Conservation (phyloP, 2,329 filamentous ascomycete genomes). For the Alternaria longipes region DNA sequence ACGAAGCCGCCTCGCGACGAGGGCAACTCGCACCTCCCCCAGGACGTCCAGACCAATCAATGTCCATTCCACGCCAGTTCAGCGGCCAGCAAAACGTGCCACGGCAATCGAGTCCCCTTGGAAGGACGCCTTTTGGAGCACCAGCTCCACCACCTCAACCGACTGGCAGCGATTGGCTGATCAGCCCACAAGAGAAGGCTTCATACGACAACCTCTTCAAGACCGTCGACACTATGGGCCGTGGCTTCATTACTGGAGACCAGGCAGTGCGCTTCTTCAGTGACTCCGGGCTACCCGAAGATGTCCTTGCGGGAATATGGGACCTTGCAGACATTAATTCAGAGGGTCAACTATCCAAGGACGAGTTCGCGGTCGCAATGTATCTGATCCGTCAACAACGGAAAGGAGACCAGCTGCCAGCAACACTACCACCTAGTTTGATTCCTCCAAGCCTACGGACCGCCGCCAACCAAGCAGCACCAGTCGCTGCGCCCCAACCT, state of each 20-base stretch:
- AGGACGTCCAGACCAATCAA: conserved; percentile 58
- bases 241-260: conserved; percentile 89
- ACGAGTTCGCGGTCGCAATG: conserved; percentile 98
- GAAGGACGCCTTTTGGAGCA: conserved; percentile 60
- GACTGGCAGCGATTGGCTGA: conserved; percentile 77
- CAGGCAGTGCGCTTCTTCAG: conserved; percentile 95
- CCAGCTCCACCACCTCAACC: conserved; percentile 61
- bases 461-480: conserved; percentile 58
- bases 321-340: conserved; percentile 95
- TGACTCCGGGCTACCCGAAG: conserved; percentile 88
- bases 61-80: conserved; percentile 82
- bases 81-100: conserved; percentile 66
- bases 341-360: conserved; percentile 81
- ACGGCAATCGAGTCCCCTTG: conserved; percentile 68
- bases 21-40: conserved; percentile 52
- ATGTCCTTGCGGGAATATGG: conserved; percentile 93
- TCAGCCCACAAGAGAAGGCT: conserved; percentile 82
- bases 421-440: conserved; percentile 79
- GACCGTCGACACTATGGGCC: conserved; percentile 80
- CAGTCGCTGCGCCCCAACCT: conserved; percentile 56
- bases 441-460: conserved; percentile 85
- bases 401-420: conserved; percentile 73
- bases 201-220: conserved; percentile 89
- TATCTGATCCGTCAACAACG: conserved; percentile 93
- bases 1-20: conserved; percentile 84